Conservation (phyloP, 495 filamentous ascomycete species). For the Astrothelium macrocarpum region DNA sequence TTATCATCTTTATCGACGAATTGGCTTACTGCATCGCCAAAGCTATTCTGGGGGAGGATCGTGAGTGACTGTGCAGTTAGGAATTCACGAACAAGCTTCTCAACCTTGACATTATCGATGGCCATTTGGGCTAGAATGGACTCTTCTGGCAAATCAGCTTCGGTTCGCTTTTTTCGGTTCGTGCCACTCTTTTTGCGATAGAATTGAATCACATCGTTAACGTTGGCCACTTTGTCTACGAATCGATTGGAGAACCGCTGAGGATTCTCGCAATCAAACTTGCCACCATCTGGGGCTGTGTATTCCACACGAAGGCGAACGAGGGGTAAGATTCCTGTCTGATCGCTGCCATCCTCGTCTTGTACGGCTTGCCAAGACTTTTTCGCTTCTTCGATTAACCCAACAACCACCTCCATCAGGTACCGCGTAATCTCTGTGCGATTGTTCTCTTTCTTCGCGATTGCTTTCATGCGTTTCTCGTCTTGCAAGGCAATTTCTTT, state of each 20-base stretch:
- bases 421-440: constrained; percentile 65
- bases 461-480: constrained; percentile 63
- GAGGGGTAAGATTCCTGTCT: constrained; percentile 60
- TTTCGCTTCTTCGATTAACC: constrained; percentile 78
- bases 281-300: constrained; percentile 73
- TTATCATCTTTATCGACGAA: constrained; percentile 96
- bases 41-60: constrained; percentile 81
- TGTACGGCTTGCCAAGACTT: constrained; percentile 57
- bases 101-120: constrained; percentile 74
- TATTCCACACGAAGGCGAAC: constrained; percentile 87
- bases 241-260: constrained; percentile 96
- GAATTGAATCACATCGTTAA: constrained; percentile 87
- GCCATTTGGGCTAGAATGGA: constrained; percentile 48
- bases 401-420: constrained; percentile 66
- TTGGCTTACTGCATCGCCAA: constrained; percentile 85
- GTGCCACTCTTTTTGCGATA: constrained; percentile 66
- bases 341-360: constrained; percentile 45
- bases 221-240: constrained; percentile 78
- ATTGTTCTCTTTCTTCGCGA: constrained; percentile 75
- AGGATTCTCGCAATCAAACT: constrained; percentile 88
- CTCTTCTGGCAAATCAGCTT: constrained; percentile 47
- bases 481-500: constrained; percentile 68
- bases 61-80: constrained; percentile 75
- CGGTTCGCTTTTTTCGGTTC: constrained; percentile 31
- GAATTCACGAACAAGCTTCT: constrained; percentile 76